phyloP scores from a whole-genome alignment of 2,329 filamentous ascomycete genomes.

The Aspergillus sojae region DNA sequence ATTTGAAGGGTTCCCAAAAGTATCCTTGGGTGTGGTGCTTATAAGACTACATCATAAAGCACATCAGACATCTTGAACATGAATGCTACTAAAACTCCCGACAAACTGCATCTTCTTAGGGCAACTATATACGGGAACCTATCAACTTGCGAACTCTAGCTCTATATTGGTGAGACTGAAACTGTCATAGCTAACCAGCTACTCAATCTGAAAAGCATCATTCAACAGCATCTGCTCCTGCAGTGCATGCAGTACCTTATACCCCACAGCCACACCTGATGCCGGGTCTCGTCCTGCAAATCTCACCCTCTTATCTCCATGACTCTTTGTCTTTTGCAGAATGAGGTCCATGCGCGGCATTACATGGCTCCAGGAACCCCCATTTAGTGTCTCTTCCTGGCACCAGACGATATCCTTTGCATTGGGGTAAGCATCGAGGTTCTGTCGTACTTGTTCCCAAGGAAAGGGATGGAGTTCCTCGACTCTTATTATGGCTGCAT shows the following conservation, averaged over 20 bases:
- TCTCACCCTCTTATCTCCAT: background rate
- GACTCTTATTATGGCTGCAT: background rate
- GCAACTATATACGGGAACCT: background rate
- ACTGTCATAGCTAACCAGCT: background rate
- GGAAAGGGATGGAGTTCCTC: constrained; percentile 6
- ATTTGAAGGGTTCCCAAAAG: background rate
- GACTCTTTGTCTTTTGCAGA: background rate
- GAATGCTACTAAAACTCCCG: background rate
- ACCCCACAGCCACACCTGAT: constrained; percentile 1
- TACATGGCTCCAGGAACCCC: background rate
- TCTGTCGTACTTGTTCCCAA: background rate
- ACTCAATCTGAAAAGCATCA: constrained; percentile 1
- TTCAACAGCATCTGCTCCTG: background rate
- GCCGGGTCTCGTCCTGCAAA: background rate
- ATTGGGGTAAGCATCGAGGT: background rate
- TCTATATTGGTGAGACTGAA: background rate
- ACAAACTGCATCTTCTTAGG: background rate
- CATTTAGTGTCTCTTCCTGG: constrained; percentile 7
- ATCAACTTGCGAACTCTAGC: background rate
- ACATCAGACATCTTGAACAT: background rate
- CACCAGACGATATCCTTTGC: constrained; percentile 1
- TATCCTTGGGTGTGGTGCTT: background rate
- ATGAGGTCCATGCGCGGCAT: background rate
- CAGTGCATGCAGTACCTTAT: background rate
- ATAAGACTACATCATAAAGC: background rate